Evolutionary conservation across 2,329 filamentous ascomycete species (phyloP).

Genomic region (Onygenales sp.): DNA sequence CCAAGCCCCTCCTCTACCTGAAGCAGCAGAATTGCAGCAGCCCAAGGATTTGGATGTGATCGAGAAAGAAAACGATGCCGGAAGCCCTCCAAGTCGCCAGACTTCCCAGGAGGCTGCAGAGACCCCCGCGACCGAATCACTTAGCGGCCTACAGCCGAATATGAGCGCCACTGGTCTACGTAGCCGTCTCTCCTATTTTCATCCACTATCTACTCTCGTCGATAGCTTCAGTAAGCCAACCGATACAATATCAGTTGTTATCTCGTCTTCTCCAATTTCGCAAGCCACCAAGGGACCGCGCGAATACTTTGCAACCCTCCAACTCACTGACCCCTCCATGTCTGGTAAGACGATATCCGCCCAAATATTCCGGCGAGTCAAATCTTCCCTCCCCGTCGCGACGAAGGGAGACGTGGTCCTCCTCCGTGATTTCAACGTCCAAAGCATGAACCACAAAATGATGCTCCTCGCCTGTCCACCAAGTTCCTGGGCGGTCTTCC

Average conservation of each 20-base stretch:
- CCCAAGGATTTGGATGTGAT: too few species aligned
- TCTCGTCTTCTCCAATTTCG: conserved; percentile 20
- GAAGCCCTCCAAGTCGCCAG: background rate
- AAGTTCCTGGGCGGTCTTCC: conserved; percentile 40
- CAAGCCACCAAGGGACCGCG: conserved; percentile 28
- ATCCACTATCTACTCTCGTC: conserved; percentile 32
- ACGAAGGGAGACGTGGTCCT: conserved; percentile 33
- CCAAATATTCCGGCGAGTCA: conserved; percentile 34
- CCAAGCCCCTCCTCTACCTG: background rate
- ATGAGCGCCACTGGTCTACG: conserved; percentile 27
- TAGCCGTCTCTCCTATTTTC: conserved; percentile 34
- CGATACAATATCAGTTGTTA: conserved; percentile 35
- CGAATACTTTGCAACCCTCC: conserved; percentile 32
- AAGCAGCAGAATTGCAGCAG: background rate
- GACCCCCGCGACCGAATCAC: background rate
- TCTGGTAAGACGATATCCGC: conserved; percentile 27
- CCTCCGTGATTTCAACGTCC: conserved; percentile 37
- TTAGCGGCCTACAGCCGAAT: conserved; percentile 10
- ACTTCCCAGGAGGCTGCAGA: background rate
- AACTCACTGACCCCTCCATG: conserved; percentile 36
- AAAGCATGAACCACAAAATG: conserved; percentile 29
- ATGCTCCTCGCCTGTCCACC: conserved; percentile 32
- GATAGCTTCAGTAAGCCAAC: conserved; percentile 31
- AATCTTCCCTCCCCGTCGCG: conserved; percentile 28
- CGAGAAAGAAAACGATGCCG: background rate